A percentile compares a stretch with the other conserved stretches of the same genome.
phyloP scores from a whole-genome alignment of 164 flowering plant genomes.

The Vitis vinifera region DNA sequence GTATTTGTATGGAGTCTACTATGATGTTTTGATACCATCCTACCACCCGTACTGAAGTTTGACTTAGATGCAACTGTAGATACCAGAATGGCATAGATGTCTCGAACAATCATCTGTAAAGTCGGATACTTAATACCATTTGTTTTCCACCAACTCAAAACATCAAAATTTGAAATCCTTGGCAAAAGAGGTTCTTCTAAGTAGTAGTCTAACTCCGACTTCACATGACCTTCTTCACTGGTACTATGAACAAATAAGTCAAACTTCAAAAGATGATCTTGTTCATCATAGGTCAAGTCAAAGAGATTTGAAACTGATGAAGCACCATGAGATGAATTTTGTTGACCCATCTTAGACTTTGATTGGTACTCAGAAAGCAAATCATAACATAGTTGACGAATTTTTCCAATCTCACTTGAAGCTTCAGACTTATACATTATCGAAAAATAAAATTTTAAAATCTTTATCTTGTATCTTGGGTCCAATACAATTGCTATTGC shows the following conservation, averaged over 20 bases:
- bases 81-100: neutral
- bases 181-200: neutral
- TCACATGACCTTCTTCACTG: neutral
- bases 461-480: too few relatives aligned
- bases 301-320: too few relatives aligned
- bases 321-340: too few relatives aligned
- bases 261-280: neutral
- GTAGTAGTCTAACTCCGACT: neutral
- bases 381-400: too few relatives aligned
- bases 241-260: neutral
- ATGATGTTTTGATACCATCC: conserved; percentile 7
- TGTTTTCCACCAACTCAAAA: too few relatives aligned
- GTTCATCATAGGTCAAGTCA: too few relatives aligned
- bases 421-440: too few relatives aligned
- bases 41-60: conserved; percentile 9
- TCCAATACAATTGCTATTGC: too few relatives aligned
- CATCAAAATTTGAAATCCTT: neutral
- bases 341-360: too few relatives aligned
- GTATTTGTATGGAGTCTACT: conserved; percentile 5
- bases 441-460: too few relatives aligned
- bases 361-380: too few relatives aligned
- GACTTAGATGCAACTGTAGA: neutral
- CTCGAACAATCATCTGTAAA: conserved; percentile 4
- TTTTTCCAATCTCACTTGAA: too few relatives aligned
- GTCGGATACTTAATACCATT: neutral